Evolutionary conservation across 306 rosid species (phyloP), one percentile per base, ranked within the genome.

Genomic region (Vicia villosa): DNA sequence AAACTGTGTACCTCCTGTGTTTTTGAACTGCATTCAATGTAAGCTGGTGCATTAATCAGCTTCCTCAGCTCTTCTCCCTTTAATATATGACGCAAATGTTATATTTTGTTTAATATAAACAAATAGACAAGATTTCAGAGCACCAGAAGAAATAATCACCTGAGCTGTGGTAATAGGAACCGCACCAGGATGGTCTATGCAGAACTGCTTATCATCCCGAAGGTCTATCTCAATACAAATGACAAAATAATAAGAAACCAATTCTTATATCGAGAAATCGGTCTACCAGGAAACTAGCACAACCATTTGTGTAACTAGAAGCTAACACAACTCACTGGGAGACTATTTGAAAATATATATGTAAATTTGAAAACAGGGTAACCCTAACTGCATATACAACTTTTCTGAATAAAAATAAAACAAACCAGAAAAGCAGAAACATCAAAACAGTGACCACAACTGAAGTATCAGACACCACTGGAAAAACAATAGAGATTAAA

Each of bases 61-160:
- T 91, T 94, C 85, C 89, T 82, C 50, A 91, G 99, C 84, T 94
- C 99, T 86, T 94, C 99, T 14, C 99, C 99, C 99, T 94, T 62
- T 6, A 83, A 73, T 47, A 12, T 46, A 12, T 64, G 20, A 72
- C 21, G 50, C 71, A 68, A 22, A 24, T 63, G 68, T 79, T 74
- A 76, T 77, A 72, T 63, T 72, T 19, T 9, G 42, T 41, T 54
- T 54, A 54, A 54, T 3, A 54, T 54, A 56, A 37, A 69, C n/a
- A 38, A 22, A 9, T 26, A n/a, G 63, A 68, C 32, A 61, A 72
- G 15, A 69, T 42, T 51, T 12, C 6, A 72, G 60, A 54, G 73
- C 49, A 63, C 45, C 68, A 12, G 16, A 70, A 63, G 49, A 64
- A 22, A 66, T 19, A 66, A 59, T 82, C 80, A 94, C 99, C 86